Evolutionary conservation across 1,284 basidiomycete species (phyloP).

Genomic region (Austroboletus olivaceoglutinosus): DNA sequence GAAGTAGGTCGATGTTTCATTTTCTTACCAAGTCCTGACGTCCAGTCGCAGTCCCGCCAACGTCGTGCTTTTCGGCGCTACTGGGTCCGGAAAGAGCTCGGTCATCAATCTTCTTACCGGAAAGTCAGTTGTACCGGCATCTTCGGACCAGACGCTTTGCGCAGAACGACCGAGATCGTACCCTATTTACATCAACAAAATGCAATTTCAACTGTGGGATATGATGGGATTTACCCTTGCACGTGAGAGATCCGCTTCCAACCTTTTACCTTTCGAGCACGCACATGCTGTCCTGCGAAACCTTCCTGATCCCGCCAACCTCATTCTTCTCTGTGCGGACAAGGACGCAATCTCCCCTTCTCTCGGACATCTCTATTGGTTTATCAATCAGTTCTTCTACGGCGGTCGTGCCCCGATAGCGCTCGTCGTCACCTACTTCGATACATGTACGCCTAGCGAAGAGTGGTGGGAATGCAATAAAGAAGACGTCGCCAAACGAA

Average conservation of each 20-base stretch:
- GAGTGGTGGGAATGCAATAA: constrained; percentile 7
- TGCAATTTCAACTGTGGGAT: neutral
- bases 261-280: constrained; percentile 8
- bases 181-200: neutral
- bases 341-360: neutral
- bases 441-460: neutral
- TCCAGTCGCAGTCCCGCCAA: neutral
- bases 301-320: neutral
- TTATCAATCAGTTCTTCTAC: constrained; percentile 11
- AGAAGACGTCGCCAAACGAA: neutral
- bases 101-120: constrained; percentile 7
- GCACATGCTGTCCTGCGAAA: constrained; percentile 5
- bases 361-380: neutral
- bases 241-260: neutral
- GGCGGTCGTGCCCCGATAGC: constrained; percentile 24
- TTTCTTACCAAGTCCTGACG: neutral
- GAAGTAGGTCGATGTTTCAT: neutral
- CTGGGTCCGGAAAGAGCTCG: neutral
- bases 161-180: neutral
- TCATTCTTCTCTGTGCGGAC: constrained; percentile 2
- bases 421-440: constrained; percentile 29
- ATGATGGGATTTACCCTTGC: neutral
- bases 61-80: neutral
- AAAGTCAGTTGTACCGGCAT: neutral
- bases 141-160: neutral